Percentiles rank a stretch among this genome's conserved stretches.
Evolutionary conservation across 352 stramenopile genomes (phyloP).

Genomic region (Plasmopara halstedii): DNA sequence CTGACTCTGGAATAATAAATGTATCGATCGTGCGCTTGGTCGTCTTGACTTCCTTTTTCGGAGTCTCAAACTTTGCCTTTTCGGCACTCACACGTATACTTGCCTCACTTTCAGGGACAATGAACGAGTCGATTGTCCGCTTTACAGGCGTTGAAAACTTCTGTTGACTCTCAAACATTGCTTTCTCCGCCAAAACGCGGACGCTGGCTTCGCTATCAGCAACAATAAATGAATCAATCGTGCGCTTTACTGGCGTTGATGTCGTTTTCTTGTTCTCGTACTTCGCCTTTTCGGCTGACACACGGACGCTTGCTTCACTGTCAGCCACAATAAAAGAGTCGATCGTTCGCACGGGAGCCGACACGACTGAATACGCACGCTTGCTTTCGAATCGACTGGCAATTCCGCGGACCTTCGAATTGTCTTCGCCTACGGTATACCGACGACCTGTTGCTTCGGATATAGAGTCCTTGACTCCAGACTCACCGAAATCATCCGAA

Average conservation of each 20-base stretch:
- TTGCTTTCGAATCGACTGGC: constrained; percentile 59
- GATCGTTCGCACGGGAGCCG: constrained; percentile 20
- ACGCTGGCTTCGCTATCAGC: constrained; percentile 19
- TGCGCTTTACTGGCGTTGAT: constrained; percentile 15
- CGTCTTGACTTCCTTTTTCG: constrained; percentile 3
- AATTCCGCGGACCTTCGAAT: constrained; percentile 34
- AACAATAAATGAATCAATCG: constrained; percentile 26
- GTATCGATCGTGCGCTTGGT: constrained; percentile 16
- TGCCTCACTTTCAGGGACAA: constrained; percentile 12
- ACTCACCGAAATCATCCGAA: background rate
- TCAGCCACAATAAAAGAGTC: constrained; percentile 26
- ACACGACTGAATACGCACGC: constrained; percentile 42
- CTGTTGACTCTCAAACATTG: constrained; percentile 17
- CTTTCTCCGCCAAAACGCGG: constrained; percentile 22
- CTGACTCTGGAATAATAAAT: constrained; percentile 10
- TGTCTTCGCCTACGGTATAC: constrained; percentile 12
- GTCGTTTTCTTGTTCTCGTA: constrained; percentile 19
- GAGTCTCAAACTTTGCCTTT: constrained; percentile 23
- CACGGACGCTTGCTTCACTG: constrained; percentile 23
- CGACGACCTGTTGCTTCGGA: constrained; percentile 2
- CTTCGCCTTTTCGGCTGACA: constrained; percentile 25
- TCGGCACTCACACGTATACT: constrained; percentile 21
- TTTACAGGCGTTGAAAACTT: constrained; percentile 3
- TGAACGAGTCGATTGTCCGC: constrained; percentile 22
- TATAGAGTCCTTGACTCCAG: background rate